Base-by-base conservation (phyloP, 805 yeast species). In the Osmozyma mogii region DNA sequence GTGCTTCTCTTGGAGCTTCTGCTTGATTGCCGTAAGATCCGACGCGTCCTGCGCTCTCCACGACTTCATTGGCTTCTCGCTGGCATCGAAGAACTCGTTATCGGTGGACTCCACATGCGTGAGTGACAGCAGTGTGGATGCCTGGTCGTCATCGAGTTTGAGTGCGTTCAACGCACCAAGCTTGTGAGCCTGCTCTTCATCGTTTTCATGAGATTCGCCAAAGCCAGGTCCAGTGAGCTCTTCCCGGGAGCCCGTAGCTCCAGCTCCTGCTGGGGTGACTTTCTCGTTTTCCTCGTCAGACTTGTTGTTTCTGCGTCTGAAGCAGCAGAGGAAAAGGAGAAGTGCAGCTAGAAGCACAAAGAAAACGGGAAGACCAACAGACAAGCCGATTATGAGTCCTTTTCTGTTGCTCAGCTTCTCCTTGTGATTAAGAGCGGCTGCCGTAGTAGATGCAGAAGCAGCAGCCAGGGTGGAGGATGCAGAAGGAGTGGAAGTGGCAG, bases 321-420 rank as follows among this genome's bases (percentile, higher is more conserved):
- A 75, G 45, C 84, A 72, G 40, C 59, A 57, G 42, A 70, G 62
- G 37, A 79, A 58, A 4, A 84, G 28, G 2, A 78, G 18, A 1
- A 70, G 29, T 0, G 61, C 63, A 0, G 73, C 67, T 3, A 75
- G 41, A 6, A 76, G 43, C 0, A 82, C 43, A 2, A 68, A 68
- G 3, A 73, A 56, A 0, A 70, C 49, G 1, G 95, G 95, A 27
- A 92, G 68, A 2, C 80, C 84, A n/a, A 83, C 88, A 32, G 96
- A 96, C 36, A 88, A 69, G 1, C 88, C 95, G 48, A 89, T 82
- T 0, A 95, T 95, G n/a, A 84, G 61, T 3, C 72, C 70, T 40
- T 71, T 78, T n/a, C n/a, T n/a, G n/a, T n/a, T n/a, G n/a, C n/a
- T n/a, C n/a, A n/a, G n/a, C n/a, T n/a, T n/a, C n/a, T n/a, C n/a